Evolutionary conservation across 768 basidiomycete genomes (phyloP).

Genomic region (Boletus coccyginus): DNA sequence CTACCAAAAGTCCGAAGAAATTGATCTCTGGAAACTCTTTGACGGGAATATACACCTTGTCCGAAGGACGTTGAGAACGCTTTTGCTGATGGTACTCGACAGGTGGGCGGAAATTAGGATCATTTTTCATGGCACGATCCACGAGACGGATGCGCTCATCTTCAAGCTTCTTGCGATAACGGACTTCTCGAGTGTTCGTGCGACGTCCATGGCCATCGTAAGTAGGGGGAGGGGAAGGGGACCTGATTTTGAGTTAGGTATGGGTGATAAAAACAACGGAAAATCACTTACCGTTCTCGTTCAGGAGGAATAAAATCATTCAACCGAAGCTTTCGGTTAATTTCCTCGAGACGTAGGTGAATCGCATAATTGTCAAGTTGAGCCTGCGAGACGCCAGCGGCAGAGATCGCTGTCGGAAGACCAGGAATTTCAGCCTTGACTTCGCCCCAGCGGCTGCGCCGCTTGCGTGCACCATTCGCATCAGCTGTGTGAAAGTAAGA

Average conservation of each 20-base stretch:
- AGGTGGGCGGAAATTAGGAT: conserved; percentile 96
- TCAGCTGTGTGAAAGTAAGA: conserved; percentile 58
- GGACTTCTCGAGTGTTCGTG: conserved; percentile 97
- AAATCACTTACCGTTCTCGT: conserved; percentile 65
- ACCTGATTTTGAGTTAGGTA: conserved; percentile 48
- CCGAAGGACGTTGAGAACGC: conserved; percentile 88
- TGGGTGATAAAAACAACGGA: neutral
- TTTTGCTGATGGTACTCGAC: conserved; percentile 96
- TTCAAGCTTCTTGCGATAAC: conserved; percentile 94
- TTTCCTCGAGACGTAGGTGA: conserved; percentile 94
- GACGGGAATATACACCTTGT: conserved; percentile 99
- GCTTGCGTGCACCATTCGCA: conserved; percentile 86
- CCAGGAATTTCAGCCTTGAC: conserved; percentile 89
- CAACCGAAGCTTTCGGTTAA: conserved; percentile 88
- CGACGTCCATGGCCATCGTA: conserved; percentile 97
- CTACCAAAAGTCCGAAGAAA: conserved; percentile 97
- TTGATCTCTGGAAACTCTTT: conserved; percentile 99
- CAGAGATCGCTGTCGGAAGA: conserved; percentile 90
- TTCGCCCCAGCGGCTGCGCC: conserved; percentile 97
- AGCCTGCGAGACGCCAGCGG: conserved; percentile 89
- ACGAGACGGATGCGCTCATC: conserved; percentile 91
- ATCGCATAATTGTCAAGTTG: conserved; percentile 99
- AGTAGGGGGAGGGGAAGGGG: conserved; percentile 94
- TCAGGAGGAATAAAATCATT: conserved; percentile 97
- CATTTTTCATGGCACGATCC: conserved; percentile 95